These are phyloP conservation scores for Scheffersomyces illinoinensis DNA, from an alignment of 1,139 yeast species.

Conservation along the genomic window DNA sequence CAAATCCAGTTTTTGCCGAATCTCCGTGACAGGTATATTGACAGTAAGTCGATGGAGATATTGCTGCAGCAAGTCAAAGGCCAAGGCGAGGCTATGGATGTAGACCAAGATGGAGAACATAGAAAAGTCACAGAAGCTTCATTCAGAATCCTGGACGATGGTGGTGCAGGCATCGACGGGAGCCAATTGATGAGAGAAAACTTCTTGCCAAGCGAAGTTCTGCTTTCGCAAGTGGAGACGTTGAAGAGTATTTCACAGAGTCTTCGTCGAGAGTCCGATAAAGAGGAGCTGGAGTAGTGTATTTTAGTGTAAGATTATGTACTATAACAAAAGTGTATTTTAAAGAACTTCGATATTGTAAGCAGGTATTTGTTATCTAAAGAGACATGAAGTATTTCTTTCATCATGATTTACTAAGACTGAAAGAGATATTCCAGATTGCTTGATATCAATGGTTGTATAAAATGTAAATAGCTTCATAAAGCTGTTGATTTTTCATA, in stretches of 20 bases:
- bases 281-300: neutral
- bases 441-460: too few relatives aligned
- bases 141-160: neutral
- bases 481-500: too few relatives aligned
- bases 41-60: slow-evolving; percentile 16
- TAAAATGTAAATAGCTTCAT: too few relatives aligned
- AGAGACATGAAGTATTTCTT: too few relatives aligned
- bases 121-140: neutral
- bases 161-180: neutral
- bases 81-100: neutral
- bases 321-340: neutral
- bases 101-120: neutral
- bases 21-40: slow-evolving; percentile 19
- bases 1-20: slow-evolving; percentile 13
- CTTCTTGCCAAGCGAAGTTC: slow-evolving; percentile 1
- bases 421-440: too few relatives aligned
- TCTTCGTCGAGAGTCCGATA: slow-evolving; percentile 8
- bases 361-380: too few relatives aligned
- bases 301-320: neutral
- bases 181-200: neutral
- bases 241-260: slow-evolving; percentile 3
- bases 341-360: too few relatives aligned
- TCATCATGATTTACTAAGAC: too few relatives aligned
- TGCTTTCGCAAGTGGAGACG: slow-evolving; percentile 5
- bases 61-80: slow-evolving; percentile 14